Evolutionary conservation across 169 alveolate genomes (phyloP), one percentile per base, ranked within the genome.

Genomic region (Babesia sp.): DNA sequence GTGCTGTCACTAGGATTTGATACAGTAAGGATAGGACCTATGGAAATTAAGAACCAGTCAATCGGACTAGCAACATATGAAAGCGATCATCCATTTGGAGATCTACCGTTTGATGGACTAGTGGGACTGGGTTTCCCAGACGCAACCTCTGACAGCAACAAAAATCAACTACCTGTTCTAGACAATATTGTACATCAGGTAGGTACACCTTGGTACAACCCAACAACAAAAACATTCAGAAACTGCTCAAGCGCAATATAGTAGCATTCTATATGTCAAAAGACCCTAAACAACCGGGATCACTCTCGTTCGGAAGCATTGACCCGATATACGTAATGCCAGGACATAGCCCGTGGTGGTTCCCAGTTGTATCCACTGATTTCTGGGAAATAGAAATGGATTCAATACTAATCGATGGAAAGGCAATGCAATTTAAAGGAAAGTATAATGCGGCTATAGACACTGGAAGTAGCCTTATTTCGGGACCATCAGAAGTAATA

Each of bases 91-190:
- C 97, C 97, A 36, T 93, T 93, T 69, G 94, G 93, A 14, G 95
- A 90, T 9, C 72, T 93, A 46, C 98, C 98, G 18, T 95, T 95
- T 67, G 98, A 95, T 71, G 98, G 98, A 57, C 90, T 95, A 34
- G 94, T 95, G 48, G 98, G 98, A 20, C 90, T 95, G 60, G 98
- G 98, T 39, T 93, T 95, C 69, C 95, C 97, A 4, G 96, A 94
- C 48, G 56, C 85, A 39, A 39, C 26, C 50, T 76, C 58, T 36
- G 55, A 20, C 26, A 63, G 26, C 22, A 50, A 48, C 45, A 36
- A 70, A n/a, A n/a, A 55, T 8, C 22, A n/a, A 39, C n/a, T 60
- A 11, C 88, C 88, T 4, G 16, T 80, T 9, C 16, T 80, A 31
- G 88, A 80, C 61, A 55, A 71, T 16, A 80, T 80, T 28, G 51